These are phyloP conservation scores for Alnus rubra DNA, from an alignment of 306 rosid genomes.

Conservation along the genomic window DNA sequence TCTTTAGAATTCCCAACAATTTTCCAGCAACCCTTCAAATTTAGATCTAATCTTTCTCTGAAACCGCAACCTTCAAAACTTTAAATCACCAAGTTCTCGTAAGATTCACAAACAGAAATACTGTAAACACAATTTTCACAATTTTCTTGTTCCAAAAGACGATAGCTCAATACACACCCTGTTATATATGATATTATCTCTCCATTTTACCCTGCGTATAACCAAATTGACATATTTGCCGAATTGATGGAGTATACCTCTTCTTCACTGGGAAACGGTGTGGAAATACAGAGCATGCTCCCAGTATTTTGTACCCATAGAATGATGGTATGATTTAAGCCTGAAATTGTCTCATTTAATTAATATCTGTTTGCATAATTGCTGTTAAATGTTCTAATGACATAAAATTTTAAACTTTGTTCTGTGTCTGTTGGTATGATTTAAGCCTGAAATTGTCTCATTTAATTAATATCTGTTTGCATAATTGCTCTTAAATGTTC, in stretches of 20 bases:
- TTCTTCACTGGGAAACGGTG: background rate
- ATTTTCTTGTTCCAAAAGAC: too few relatives aligned
- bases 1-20: too few relatives aligned
- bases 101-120: too few relatives aligned
- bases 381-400: constrained; percentile 4
- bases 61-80: too few relatives aligned
- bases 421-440: background rate
- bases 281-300: background rate
- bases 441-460: background rate
- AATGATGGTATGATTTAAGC: background rate
- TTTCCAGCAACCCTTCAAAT: too few relatives aligned
- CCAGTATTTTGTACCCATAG: background rate
- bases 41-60: too few relatives aligned
- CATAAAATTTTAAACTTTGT: background rate
- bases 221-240: background rate
- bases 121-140: too few relatives aligned
- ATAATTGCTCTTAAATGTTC: background rate
- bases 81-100: too few relatives aligned
- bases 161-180: background rate
- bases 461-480: background rate
- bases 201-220: background rate
- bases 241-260: background rate
- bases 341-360: background rate
- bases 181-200: background rate
- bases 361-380: background rate